A percentile compares a stretch with the other conserved stretches of the same genome.
Conservation (phyloP, 129 eudicot genomes). For the Escallonia rubra region DNA sequence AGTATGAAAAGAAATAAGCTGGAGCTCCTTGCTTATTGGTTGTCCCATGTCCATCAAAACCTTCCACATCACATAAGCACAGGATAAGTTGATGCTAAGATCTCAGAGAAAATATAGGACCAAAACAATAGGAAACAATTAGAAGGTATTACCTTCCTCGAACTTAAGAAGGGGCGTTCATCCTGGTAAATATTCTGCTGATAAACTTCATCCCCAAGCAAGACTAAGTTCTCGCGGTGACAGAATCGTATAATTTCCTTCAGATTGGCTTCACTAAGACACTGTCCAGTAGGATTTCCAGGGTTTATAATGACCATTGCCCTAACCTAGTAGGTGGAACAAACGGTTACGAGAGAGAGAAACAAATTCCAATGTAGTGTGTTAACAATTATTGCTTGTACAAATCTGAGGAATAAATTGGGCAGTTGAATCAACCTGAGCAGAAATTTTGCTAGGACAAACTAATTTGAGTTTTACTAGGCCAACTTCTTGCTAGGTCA, state of each 20-base stretch:
- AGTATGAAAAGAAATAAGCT: conserved; percentile 93
- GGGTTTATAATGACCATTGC: conserved; percentile 99
- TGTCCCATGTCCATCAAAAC: conserved; percentile 92
- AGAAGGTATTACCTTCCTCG: conserved; percentile 62
- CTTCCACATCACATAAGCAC: conserved; percentile 25
- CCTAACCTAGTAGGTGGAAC: conserved; percentile 49
- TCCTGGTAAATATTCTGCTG: conserved; percentile 98
- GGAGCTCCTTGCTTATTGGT: conserved; percentile 80
- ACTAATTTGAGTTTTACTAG: too few relatives aligned
- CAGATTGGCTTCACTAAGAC: conserved; percentile 80
- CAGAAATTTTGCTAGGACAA: too few relatives aligned
- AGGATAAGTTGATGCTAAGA: neutral
- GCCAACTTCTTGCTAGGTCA: too few relatives aligned
- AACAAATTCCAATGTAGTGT: too few relatives aligned
- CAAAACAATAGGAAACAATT: neutral
- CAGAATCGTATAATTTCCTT: conserved; percentile 66
- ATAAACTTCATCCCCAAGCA: conserved; percentile 97
- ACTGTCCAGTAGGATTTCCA: conserved; percentile 98
- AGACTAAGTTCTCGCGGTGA: conserved; percentile 68
- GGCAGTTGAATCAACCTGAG: too few relatives aligned
- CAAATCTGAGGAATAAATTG: too few relatives aligned
- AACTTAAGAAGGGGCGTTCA: conserved; percentile 90
- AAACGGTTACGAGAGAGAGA: neutral
- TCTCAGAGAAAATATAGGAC: neutral
- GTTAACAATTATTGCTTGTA: too few relatives aligned